A percentile compares a stretch with the other conserved stretches of the same genome.
Evolutionary conservation across 495 filamentous ascomycete genomes (phyloP).

Genomic region (Lasiosphaeria hispida): DNA sequence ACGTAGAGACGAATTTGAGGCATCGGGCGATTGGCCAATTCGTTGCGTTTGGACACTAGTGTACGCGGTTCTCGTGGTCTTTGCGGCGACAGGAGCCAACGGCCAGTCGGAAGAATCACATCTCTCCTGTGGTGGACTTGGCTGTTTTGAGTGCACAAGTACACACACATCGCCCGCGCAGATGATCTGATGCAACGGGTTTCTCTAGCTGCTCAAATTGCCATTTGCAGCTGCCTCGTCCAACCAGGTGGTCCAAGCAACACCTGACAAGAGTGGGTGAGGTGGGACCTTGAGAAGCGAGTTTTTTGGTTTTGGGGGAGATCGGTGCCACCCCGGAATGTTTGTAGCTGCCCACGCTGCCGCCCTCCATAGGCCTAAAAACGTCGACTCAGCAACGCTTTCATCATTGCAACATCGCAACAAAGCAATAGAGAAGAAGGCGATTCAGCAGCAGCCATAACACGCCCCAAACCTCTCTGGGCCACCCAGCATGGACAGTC

Average conservation of each 20-base stretch:
- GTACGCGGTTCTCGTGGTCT: neutral
- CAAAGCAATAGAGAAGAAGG: slow-evolving; percentile 1
- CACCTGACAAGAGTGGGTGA: slow-evolving; percentile 5
- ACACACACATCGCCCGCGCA: neutral
- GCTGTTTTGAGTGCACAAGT: neutral
- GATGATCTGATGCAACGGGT: neutral
- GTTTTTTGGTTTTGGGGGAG: neutral
- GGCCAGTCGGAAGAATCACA: neutral
- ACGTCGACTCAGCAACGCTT: too few species aligned
- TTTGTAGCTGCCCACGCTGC: neutral
- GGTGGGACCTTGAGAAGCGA: neutral
- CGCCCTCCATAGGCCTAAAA: too few species aligned
- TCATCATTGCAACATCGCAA: neutral
- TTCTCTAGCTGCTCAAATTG: too few species aligned
- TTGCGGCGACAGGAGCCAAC: neutral
- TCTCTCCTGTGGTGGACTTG: neutral
- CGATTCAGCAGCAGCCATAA: neutral
- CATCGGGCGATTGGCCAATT: slow-evolving; percentile 20
- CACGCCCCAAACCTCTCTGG: neutral
- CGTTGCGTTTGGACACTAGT: neutral
- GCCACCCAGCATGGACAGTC: slow-evolving; percentile 18
- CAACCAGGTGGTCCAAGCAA: neutral
- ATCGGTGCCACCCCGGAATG: neutral
- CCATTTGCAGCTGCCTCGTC: neutral
- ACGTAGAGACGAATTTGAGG: neutral